Conservation (phyloP, 371 early-diverging fungal species). For the Phascolomyces articulosus region DNA sequence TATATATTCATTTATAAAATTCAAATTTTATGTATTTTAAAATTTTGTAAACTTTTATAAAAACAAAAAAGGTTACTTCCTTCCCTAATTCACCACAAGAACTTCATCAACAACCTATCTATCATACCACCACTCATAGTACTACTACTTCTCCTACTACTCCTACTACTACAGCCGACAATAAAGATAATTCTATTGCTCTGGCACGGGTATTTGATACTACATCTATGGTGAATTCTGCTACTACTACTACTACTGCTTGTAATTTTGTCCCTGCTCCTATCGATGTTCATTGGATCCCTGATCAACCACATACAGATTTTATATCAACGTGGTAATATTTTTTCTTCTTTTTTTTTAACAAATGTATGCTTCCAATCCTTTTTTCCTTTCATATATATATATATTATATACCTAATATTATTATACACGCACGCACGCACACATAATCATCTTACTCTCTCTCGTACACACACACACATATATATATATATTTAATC, state of each 20-base stretch:
- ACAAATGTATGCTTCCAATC: neutral
- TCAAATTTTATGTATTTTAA: too few relatives aligned
- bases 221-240: neutral
- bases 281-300: neutral
- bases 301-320: neutral
- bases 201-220: neutral
- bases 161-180: neutral
- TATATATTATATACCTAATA: too few relatives aligned
- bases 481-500: too few relatives aligned
- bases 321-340: neutral
- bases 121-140: neutral
- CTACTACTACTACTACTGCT: neutral
- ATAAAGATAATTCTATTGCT: conserved; percentile 6
- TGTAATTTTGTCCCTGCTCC: neutral
- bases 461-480: too few relatives aligned
- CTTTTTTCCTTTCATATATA: neutral
- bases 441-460: too few relatives aligned
- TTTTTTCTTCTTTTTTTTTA: too few relatives aligned
- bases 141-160: neutral
- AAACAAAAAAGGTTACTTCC: neutral
- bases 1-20: too few relatives aligned
- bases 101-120: neutral
- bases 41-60: too few relatives aligned
- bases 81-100: conserved; percentile 3
- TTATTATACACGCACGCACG: too few relatives aligned